Conservation (phyloP, 495 filamentous ascomycete genomes). For the Xylaria nigripes region DNA sequence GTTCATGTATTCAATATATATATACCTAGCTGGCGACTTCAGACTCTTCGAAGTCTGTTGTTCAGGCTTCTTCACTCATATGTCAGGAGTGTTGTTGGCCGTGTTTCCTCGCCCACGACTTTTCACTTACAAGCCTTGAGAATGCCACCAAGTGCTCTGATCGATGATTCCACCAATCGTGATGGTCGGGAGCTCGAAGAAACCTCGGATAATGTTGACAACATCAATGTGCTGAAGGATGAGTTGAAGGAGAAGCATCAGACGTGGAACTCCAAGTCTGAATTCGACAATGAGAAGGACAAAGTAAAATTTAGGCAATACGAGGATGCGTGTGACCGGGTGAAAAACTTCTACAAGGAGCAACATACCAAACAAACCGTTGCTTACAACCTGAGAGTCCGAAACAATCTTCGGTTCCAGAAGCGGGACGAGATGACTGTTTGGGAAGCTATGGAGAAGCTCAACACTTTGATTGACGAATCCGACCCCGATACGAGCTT, state of each 20-base stretch:
- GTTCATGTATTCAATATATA: background rate
- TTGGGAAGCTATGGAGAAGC: conserved; percentile 85
- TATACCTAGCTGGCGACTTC: background rate
- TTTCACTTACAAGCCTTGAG: background rate
- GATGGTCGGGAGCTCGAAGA: conserved; percentile 70
- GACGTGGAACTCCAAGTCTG: conserved; percentile 50
- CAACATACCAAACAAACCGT: conserved; percentile 81
- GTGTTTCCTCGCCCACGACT: background rate
- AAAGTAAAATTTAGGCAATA: conserved; percentile 76
- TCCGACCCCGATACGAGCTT: conserved; percentile 75
- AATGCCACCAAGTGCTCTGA: conserved; percentile 23
- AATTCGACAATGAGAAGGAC: conserved; percentile 71
- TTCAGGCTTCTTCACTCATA: background rate
- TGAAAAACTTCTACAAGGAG: conserved; percentile 75
- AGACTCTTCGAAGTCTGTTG: background rate
- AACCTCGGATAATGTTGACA: conserved; percentile 71
- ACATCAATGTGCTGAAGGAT: conserved; percentile 67
- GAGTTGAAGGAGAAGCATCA: conserved; percentile 20
- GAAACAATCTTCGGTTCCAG: conserved; percentile 56
- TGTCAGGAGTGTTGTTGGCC: background rate
- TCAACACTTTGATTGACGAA: conserved; percentile 83
- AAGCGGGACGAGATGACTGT: conserved; percentile 67
- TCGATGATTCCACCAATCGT: conserved; percentile 29
- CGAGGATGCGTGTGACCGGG: conserved; percentile 65
- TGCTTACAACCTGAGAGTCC: conserved; percentile 70